Percentiles rank a stretch among this genome's conserved stretches.
phyloP scores from a whole-genome alignment of 495 filamentous ascomycete species.

The Entonaema liquescens region DNA sequence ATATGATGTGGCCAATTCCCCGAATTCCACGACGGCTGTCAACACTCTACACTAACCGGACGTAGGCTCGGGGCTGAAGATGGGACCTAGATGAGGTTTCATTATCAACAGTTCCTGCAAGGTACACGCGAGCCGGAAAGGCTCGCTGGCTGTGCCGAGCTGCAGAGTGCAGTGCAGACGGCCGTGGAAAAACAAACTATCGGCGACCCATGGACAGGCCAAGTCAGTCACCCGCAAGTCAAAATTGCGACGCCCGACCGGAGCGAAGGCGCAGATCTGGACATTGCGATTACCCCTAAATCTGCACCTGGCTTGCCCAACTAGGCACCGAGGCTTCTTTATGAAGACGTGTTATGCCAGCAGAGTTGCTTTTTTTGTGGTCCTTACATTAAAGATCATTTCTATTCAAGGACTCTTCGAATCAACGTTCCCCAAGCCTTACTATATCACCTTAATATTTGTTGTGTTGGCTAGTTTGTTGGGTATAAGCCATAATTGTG shows the following conservation, averaged over 20 bases:
- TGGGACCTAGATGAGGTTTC: slow-evolving; percentile 22
- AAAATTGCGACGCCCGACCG: slow-evolving; percentile 20
- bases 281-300: slow-evolving; percentile 3
- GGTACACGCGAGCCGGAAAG: slow-evolving; percentile 36
- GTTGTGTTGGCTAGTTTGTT: neutral
- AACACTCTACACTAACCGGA: slow-evolving; percentile 4
- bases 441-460: neutral
- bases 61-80: neutral
- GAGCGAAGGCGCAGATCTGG: slow-evolving; percentile 9
- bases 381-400: neutral
- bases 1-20: neutral
- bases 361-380: neutral
- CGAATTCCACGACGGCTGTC: slow-evolving; percentile 13
- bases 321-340: neutral
- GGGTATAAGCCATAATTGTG: neutral
- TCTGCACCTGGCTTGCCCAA: neutral
- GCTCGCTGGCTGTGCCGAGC: slow-evolving; percentile 16
- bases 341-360: neutral
- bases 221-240: slow-evolving; percentile 9
- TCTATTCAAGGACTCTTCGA: neutral
- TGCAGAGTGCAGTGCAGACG: slow-evolving; percentile 7
- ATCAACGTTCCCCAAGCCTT: neutral
- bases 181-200: neutral
- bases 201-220: slow-evolving; percentile 7
- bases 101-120: slow-evolving; percentile 32